phyloP scores from a whole-genome alignment of 2,329 filamentous ascomycete species.

The Chaetomium sp. region DNA sequence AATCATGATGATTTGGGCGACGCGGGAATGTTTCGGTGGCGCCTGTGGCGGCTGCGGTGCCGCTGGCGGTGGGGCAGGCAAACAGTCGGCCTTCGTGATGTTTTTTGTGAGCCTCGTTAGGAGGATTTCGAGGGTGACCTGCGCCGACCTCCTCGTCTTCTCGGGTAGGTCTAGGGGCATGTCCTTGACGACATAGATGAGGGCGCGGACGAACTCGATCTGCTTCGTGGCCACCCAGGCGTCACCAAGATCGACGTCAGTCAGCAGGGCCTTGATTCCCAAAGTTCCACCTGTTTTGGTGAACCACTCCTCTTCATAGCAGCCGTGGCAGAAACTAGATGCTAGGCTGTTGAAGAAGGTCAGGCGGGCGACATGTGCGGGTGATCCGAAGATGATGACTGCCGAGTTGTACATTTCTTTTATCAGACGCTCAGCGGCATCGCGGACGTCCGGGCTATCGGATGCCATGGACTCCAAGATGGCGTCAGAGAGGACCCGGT shows the following conservation, averaged over 20 bases:
- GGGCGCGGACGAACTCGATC: slow-evolving; percentile 82
- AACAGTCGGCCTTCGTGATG: slow-evolving; percentile 72
- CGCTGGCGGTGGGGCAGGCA: slow-evolving; percentile 46
- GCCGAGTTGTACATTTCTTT: slow-evolving; percentile 76
- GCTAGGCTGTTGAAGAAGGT: slow-evolving; percentile 84
- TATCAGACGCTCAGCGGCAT: slow-evolving; percentile 79
- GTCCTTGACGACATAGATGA: slow-evolving; percentile 97
- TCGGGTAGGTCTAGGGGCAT: slow-evolving; percentile 94
- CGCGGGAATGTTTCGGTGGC: slow-evolving; percentile 55
- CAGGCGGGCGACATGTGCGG: slow-evolving; percentile 71
- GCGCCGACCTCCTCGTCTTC: slow-evolving; percentile 79
- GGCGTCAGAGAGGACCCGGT: slow-evolving; percentile 82
- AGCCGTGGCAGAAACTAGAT: slow-evolving; percentile 87
- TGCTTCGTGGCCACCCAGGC: slow-evolving; percentile 81
- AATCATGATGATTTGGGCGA: slow-evolving; percentile 77
- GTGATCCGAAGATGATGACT: slow-evolving; percentile 74
- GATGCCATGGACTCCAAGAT: slow-evolving; percentile 89
- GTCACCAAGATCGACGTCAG: slow-evolving; percentile 81
- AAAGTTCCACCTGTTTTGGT: slow-evolving; percentile 91
- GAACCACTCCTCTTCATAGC: slow-evolving; percentile 98
- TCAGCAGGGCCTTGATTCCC: slow-evolving; percentile 86
- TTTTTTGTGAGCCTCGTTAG: slow-evolving; percentile 77
- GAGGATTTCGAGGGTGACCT: slow-evolving; percentile 79
- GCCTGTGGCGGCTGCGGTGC: slow-evolving; percentile 47
- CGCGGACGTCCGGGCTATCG: slow-evolving; percentile 76